phyloP scores from a whole-genome alignment of 148 eudicot genomes.

The Arctostaphylos glauca region DNA sequence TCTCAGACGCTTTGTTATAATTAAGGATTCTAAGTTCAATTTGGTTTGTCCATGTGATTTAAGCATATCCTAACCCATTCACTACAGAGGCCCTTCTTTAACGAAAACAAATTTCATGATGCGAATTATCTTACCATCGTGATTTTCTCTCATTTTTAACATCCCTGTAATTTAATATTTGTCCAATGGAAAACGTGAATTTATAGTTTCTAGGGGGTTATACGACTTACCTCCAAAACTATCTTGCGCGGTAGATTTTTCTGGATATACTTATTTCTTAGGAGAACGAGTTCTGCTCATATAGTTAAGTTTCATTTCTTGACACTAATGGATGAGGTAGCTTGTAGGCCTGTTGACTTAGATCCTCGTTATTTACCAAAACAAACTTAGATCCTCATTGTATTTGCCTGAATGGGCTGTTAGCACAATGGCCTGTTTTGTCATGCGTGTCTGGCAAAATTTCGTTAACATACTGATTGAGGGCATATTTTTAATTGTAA shows the following conservation, averaged over 20 bases:
- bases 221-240: not conserved
- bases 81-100: not conserved
- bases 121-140: not conserved
- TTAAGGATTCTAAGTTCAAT: not conserved
- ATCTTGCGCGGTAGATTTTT: not conserved
- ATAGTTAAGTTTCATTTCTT: not conserved
- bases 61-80: not conserved
- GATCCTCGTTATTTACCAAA: not conserved
- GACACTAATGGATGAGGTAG: conserved; percentile 1
- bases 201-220: not conserved
- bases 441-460: not conserved
- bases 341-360: not conserved
- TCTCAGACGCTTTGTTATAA: not conserved
- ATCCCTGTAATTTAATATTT: too few relatives aligned
- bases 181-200: not conserved
- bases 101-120: not conserved
- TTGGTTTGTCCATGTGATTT: not conserved
- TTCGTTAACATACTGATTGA: not conserved
- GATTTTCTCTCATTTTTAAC: not conserved
- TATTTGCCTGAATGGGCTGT: not conserved
- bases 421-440: not conserved
- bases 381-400: not conserved
- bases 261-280: not conserved
- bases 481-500: not conserved
- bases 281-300: not conserved